Percentiles rank a stretch among this genome's conserved stretches.
phyloP scores from a whole-genome alignment of 2,329 filamentous ascomycete species.

The Rutstroemia sp. region DNA sequence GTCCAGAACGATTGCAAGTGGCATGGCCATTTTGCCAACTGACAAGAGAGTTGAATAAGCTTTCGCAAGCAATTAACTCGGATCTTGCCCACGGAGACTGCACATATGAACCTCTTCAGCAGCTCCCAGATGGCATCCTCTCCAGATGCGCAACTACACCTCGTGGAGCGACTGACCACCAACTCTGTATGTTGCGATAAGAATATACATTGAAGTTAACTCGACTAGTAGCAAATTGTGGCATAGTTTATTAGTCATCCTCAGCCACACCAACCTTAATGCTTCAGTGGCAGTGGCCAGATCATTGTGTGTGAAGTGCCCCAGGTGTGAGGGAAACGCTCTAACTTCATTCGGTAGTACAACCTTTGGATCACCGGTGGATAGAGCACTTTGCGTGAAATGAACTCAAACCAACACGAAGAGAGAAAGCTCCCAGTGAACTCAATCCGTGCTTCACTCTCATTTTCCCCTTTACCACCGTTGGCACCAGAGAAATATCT shows the following conservation, averaged over 20 bases:
- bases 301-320: neutral
- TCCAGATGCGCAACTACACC: too few relatives aligned
- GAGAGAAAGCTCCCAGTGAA: neutral
- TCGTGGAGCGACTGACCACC: too few relatives aligned
- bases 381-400: neutral
- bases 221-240: too few relatives aligned
- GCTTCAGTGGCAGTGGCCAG: neutral
- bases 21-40: too few relatives aligned
- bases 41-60: neutral
- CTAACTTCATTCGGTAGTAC: too few relatives aligned
- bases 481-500: neutral
- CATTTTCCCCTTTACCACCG: neutral
- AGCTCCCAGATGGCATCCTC: too few relatives aligned
- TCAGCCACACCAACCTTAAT: neutral
- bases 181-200: neutral
- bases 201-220: neutral
- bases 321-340: too few relatives aligned
- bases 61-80: neutral
- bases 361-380: too few relatives aligned
- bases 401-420: neutral
- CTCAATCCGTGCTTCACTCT: neutral
- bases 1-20: too few relatives aligned
- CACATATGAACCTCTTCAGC: too few relatives aligned
- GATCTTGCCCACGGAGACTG: neutral
- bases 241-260: neutral